phyloP scores from a whole-genome alignment of 805 yeast species.

The Myxozyma kluyveri region DNA sequence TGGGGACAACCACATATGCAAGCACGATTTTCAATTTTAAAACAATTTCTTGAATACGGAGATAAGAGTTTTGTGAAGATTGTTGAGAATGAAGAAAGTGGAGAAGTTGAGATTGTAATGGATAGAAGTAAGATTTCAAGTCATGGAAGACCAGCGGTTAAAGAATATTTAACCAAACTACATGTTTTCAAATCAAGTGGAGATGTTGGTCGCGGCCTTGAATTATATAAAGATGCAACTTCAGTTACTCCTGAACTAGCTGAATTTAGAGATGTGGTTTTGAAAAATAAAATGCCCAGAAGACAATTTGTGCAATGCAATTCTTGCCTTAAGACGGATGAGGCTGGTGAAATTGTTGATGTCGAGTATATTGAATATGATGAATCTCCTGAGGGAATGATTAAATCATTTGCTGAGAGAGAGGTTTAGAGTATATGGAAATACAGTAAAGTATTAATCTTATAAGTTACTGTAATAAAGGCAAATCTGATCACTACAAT shows the following conservation, averaged over 20 bases:
- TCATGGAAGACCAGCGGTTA: constrained; percentile 70
- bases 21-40: constrained; percentile 82
- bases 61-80: constrained; percentile 53
- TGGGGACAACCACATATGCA: constrained; percentile 98
- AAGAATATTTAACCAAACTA: constrained; percentile 65
- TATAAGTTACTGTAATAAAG: not conserved
- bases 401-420: constrained; percentile 70
- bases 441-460: not conserved
- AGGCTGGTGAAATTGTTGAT: constrained; percentile 34
- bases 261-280: constrained; percentile 62
- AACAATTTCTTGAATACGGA: constrained; percentile 66
- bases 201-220: constrained; percentile 61
- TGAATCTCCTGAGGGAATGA: constrained; percentile 72
- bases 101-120: constrained; percentile 53
- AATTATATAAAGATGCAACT: constrained; percentile 66
- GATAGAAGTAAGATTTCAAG: constrained; percentile 62
- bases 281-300: constrained; percentile 74
- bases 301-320: constrained; percentile 83
- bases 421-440: constrained; percentile 36
- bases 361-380: constrained; percentile 69
- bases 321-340: constrained; percentile 44
- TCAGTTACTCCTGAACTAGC: constrained; percentile 56
- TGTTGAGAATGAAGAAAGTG: constrained; percentile 45
- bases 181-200: constrained; percentile 80
- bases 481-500: not conserved